Evolutionary conservation across 768 basidiomycete species (phyloP).

Genomic region (Gelatoporia subvermispora): DNA sequence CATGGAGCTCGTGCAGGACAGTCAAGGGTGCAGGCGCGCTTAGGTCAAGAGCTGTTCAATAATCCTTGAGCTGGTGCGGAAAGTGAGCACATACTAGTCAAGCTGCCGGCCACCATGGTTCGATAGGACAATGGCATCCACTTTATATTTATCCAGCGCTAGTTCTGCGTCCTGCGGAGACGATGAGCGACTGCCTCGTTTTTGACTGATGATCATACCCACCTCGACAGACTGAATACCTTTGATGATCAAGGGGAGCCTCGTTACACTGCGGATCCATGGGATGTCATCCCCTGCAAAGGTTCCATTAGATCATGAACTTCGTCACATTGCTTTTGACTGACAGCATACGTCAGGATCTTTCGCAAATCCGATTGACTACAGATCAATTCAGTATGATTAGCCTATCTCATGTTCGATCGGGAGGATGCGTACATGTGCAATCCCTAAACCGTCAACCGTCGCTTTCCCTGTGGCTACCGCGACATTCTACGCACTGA

Average conservation of each 20-base stretch:
- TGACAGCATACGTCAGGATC: conserved; percentile 29
- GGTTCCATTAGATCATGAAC: background rate
- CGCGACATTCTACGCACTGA: conserved; percentile 9
- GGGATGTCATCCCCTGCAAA: conserved; percentile 27
- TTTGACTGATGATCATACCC: conserved; percentile 2
- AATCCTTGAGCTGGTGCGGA: background rate
- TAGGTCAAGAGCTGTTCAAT: background rate
- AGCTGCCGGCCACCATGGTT: conserved; percentile 48
- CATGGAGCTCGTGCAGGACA: conserved; percentile 39
- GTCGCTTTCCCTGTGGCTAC: conserved; percentile 13
- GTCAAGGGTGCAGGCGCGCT: conserved; percentile 39
- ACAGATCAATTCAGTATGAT: background rate
- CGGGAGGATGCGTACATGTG: conserved; percentile 17
- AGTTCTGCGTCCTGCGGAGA: conserved; percentile 36
- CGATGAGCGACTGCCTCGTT: background rate
- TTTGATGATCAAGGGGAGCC: conserved; percentile 39
- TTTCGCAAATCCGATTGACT: conserved; percentile 27
- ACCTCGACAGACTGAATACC: conserved; percentile 44
- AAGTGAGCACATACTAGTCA: conserved; percentile 32
- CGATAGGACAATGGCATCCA: conserved; percentile 41
- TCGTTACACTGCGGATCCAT: conserved; percentile 36
- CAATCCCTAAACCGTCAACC: conserved; percentile 16
- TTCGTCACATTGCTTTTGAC: conserved; percentile 1
- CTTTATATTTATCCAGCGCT: conserved; percentile 35
- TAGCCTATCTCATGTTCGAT: background rate